Percentiles rank a stretch among this genome's conserved stretches.
Evolutionary conservation across 1,284 basidiomycete species (phyloP).

Genomic region (Dichomitus squalens): DNA sequence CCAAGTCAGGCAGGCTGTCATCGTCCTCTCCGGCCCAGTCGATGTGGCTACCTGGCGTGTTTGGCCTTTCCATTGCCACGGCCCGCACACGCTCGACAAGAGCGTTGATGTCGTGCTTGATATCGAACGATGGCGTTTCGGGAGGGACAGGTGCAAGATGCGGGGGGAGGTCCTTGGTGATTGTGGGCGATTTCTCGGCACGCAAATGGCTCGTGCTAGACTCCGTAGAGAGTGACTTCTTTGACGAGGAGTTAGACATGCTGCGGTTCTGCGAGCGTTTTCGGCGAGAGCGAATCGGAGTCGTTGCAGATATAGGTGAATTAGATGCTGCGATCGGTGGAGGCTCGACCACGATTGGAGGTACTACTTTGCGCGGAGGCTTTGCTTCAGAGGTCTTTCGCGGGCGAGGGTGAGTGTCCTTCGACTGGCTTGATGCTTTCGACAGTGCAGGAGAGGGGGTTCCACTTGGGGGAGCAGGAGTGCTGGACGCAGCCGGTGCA

Average conservation of each 20-base stretch:
- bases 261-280: constrained; percentile 29
- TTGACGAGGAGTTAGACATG: constrained; percentile 27
- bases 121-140: constrained; percentile 43
- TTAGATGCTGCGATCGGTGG: constrained; percentile 16
- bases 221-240: constrained; percentile 29
- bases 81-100: constrained; percentile 73
- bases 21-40: constrained; percentile 87
- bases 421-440: constrained; percentile 18
- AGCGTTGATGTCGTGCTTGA: constrained; percentile 64
- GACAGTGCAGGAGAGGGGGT: constrained; percentile 22
- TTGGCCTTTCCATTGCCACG: constrained; percentile 68
- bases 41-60: constrained; percentile 76
- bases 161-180: constrained; percentile 59
- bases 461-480: constrained; percentile 36
- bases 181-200: constrained; percentile 23
- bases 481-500: constrained; percentile 29
- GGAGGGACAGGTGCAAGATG: constrained; percentile 45
- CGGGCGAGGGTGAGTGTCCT: constrained; percentile 22
- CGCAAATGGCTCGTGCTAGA: constrained; percentile 21
- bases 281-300: constrained; percentile 30
- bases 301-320: constrained; percentile 23
- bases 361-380: constrained; percentile 22
- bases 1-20: constrained; percentile 76
- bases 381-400: constrained; percentile 31
- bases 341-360: constrained; percentile 25